phyloP scores from a whole-genome alignment of 2,329 filamentous ascomycete genomes.

The Myriosclerotinia scirpicola region DNA sequence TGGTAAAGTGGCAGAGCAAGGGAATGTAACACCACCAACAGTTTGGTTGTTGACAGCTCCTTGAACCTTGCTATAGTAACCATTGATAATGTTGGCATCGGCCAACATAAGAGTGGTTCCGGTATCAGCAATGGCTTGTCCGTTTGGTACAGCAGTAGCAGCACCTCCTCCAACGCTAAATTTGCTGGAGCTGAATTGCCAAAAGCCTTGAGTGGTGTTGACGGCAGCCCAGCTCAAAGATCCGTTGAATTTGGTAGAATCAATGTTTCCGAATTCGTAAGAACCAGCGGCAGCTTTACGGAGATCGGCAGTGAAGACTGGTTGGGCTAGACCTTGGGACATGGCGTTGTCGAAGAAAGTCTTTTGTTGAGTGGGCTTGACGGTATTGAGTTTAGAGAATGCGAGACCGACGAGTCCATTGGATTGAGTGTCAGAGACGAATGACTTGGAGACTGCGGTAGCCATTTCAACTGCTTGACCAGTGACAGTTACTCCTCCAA shows the following conservation, averaged over 20 bases:
- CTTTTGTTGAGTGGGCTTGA: slow-evolving; percentile 40
- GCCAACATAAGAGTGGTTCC: slow-evolving; percentile 47
- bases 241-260: slow-evolving; percentile 54
- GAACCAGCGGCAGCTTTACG: slow-evolving; percentile 49
- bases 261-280: slow-evolving; percentile 59
- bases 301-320: slow-evolving; percentile 58
- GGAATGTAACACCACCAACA: slow-evolving; percentile 44
- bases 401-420: slow-evolving; percentile 67
- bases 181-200: slow-evolving; percentile 55
- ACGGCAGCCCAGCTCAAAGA: slow-evolving; percentile 52
- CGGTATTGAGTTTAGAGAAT: slow-evolving; percentile 41
- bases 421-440: slow-evolving; percentile 41
- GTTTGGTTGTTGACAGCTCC: slow-evolving; percentile 42
- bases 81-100: slow-evolving; percentile 42
- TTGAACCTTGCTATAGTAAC: slow-evolving; percentile 44
- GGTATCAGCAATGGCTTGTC: slow-evolving; percentile 46
- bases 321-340: slow-evolving; percentile 46
- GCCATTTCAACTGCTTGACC: slow-evolving; percentile 42
- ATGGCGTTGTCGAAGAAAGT: slow-evolving; percentile 42
- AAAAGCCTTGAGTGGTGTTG: slow-evolving; percentile 53
- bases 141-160: slow-evolving; percentile 60
- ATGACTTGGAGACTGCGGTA: slow-evolving; percentile 39
- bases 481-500: slow-evolving; percentile 41
- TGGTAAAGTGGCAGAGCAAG: slow-evolving; percentile 41
- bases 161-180: slow-evolving; percentile 49